These are phyloP conservation scores for Erodium moschatum DNA, from an alignment of 441 rosid species.

Conservation along the genomic window DNA sequence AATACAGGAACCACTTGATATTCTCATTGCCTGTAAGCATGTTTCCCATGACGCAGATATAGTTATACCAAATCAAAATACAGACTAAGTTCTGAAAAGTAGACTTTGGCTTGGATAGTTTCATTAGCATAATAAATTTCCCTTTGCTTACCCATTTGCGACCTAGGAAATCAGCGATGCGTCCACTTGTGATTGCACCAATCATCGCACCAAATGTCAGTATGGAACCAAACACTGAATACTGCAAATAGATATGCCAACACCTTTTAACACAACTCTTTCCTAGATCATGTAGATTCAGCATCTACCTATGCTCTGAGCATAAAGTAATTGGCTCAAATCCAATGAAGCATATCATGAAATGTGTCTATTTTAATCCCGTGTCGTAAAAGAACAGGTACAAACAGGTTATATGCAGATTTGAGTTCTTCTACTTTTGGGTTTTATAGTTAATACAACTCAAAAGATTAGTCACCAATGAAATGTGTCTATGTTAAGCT, in stretches of 20 bases:
- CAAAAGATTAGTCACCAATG: background rate
- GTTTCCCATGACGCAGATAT: background rate
- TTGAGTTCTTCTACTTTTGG: background rate
- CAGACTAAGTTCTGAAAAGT: conserved; percentile 5
- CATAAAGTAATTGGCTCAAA: too few relatives aligned
- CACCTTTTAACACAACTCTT: background rate
- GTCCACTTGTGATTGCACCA: conserved; percentile 85
- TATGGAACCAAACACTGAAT: conserved; percentile 79
- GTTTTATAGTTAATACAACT: background rate
- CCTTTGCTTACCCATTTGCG: conserved; percentile 65
- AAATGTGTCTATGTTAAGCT: background rate
- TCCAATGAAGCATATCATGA: background rate
- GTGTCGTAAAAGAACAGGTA: background rate
- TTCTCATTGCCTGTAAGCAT: conserved; percentile 79
- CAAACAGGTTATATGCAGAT: background rate
- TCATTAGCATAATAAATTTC: background rate
- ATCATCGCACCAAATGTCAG: conserved; percentile 92
- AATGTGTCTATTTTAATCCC: background rate
- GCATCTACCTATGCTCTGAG: background rate
- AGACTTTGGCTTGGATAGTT: background rate
- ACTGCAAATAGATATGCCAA: conserved; percentile 34
- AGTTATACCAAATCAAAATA: background rate
- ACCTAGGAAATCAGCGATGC: conserved; percentile 66
- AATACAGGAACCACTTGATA: conserved; percentile 48
- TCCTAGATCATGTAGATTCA: background rate